phyloP scores from a whole-genome alignment of 2,329 filamentous ascomycete species.

The Sporothrix schenckii region DNA sequence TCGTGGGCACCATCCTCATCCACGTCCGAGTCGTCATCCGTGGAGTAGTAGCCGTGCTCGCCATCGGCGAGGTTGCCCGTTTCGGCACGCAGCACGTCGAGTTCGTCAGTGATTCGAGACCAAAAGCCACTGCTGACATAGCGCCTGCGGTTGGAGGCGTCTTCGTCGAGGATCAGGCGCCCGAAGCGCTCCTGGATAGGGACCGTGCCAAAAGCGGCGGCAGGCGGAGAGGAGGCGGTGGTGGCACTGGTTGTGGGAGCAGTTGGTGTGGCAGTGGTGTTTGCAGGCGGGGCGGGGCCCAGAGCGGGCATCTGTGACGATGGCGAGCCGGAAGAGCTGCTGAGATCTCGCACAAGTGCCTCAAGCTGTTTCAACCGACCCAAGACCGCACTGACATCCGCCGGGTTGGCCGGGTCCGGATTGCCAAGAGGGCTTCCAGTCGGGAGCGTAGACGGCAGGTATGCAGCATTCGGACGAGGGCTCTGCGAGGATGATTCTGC shows the following conservation, averaged over 20 bases:
- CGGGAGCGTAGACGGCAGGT: neutral
- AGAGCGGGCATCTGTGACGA: conserved; percentile 38
- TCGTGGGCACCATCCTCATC: conserved; percentile 38
- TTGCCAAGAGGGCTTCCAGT: neutral
- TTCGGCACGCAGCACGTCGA: conserved; percentile 51
- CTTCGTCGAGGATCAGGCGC: conserved; percentile 52
- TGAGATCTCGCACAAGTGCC: conserved; percentile 55
- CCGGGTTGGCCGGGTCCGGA: conserved; percentile 36
- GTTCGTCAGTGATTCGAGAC: conserved; percentile 59
- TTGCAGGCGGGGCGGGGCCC: conserved; percentile 1
- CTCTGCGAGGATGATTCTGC: conserved; percentile 4
- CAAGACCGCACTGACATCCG: conserved; percentile 48
- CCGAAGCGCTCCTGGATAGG: conserved; percentile 49
- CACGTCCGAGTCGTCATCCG: conserved; percentile 43
- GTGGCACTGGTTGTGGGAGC: neutral
- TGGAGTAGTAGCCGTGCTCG: conserved; percentile 46
- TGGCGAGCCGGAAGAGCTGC: conserved; percentile 39
- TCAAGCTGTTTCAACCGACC: conserved; percentile 56
- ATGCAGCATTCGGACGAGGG: neutral
- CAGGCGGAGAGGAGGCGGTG: neutral
- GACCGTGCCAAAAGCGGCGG: conserved; percentile 35
- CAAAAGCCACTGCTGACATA: conserved; percentile 60
- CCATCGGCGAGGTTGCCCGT: conserved; percentile 37
- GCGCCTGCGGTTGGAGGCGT: conserved; percentile 44
- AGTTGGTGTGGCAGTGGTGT: neutral